Evolutionary conservation across 1,139 yeast species (phyloP), one percentile per base, ranked within the genome.

Genomic region (Magnusiomyces suaveolens): DNA sequence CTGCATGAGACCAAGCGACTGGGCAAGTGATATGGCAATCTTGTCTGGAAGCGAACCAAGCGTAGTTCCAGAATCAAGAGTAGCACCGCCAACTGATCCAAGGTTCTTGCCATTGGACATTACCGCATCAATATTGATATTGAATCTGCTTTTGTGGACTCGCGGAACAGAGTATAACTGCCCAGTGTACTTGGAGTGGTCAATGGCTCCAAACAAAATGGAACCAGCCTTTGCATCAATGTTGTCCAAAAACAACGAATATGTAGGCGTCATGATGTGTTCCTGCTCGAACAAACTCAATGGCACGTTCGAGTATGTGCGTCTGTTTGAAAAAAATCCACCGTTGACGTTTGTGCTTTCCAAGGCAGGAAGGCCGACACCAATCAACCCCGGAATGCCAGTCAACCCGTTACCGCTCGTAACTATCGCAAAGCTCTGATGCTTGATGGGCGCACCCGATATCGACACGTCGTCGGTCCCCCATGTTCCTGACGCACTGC

Each of bases 201-300:
- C 81, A 50, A 78, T 69, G 2, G 79, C 81, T 1, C 81, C 81
- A 64, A 77, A 77, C 52, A 69, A 55, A 46, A 77, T 66, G 46
- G 68, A 60, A 3, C 81, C 81, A 2, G 65, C 51, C 21, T 64
- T 61, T n/a, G 62, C 56, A 14, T 57, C 57, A 8, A 59, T 50
- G 3, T 56, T 54, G 50, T 63, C 59, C 53, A 64, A 53, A 47
- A 54, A 64, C 21, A 68, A 56, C 4, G 80, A 79, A 63, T 75
- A 80, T 2, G 78, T 72, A 32, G 67, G 70, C 53, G 73, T 72
- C 39, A 70, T 64, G 58, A 79, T 80, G 46, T 70, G 57, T 0
- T 83, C 83, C 55, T 75, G 65, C 2, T 47, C 36, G 48, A 55
- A 59, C 25, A 63, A 51, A 39, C 56, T 61, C 18, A 56, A 38